Percentiles rank a stretch among this genome's conserved stretches.
Conservation (phyloP, 108 stramenopile species). For the Skeletonema marinoi region DNA sequence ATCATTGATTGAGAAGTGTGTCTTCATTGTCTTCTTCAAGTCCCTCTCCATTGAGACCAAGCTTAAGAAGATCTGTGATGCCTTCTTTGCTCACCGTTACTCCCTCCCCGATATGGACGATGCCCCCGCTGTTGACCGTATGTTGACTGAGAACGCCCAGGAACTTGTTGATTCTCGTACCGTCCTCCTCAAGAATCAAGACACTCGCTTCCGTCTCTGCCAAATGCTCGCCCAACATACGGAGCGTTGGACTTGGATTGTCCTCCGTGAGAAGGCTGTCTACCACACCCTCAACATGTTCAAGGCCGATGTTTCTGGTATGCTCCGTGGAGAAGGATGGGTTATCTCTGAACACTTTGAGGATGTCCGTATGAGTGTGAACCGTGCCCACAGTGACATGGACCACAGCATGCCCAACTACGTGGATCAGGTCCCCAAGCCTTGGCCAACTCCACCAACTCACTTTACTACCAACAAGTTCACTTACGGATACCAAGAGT, state of each 20-base stretch:
- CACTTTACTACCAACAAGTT: constrained; percentile 97
- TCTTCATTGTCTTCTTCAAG: constrained; percentile 98
- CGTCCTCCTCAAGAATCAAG: constrained; percentile 95
- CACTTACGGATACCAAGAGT: constrained; percentile 95
- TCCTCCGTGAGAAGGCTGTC: constrained; percentile 91
- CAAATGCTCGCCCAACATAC: constrained; percentile 85
- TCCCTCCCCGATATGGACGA: constrained; percentile 95
- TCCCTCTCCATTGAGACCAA: constrained; percentile 90
- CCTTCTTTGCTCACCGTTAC: constrained; percentile 94
- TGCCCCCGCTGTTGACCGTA: constrained; percentile 74
- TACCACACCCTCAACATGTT: constrained; percentile 99
- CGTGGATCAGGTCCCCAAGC: constrained; percentile 86
- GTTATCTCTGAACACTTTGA: constrained; percentile 81
- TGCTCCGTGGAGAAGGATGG: constrained; percentile 98
- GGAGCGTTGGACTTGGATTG: constrained; percentile 92
- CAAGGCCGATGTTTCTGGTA: constrained; percentile 93
- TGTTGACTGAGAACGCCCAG: constrained; percentile 88
- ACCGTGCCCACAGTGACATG: constrained; percentile 89
- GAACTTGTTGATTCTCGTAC: constrained; percentile 89
- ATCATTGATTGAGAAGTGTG: constrained; percentile 82
- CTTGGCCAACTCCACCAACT: constrained; percentile 97
- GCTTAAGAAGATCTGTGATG: constrained; percentile 98
- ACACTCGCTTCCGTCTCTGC: constrained; percentile 92
- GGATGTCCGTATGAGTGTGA: constrained; percentile 76
- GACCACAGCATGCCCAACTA: constrained; percentile 87